A percentile compares a stretch with the other conserved stretches of the same genome.
Evolutionary conservation across 2,329 filamentous ascomycete genomes (phyloP).

Genomic region (Microdochium paspali): DNA sequence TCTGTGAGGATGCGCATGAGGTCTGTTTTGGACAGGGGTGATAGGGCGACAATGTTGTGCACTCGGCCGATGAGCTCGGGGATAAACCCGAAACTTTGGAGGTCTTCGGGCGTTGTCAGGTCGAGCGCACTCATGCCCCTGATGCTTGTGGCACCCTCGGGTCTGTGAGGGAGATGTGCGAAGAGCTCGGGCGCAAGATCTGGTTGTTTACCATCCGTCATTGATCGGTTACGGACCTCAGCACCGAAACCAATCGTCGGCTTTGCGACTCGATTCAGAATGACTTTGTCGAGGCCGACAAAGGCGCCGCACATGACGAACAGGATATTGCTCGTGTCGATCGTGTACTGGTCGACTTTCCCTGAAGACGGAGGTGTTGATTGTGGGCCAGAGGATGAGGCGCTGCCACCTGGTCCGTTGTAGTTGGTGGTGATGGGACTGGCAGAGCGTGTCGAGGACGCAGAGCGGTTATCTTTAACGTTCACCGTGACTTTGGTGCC

Average conservation of each 20-base stretch:
- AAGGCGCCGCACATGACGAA: slow-evolving; percentile 97
- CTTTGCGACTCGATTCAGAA: slow-evolving; percentile 79
- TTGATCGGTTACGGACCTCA: slow-evolving; percentile 53
- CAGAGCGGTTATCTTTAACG: slow-evolving; percentile 65
- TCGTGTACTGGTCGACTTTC: slow-evolving; percentile 56
- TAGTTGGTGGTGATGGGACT: slow-evolving; percentile 45
- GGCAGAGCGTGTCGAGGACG: slow-evolving; percentile 33
- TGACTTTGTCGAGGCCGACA: slow-evolving; percentile 78
- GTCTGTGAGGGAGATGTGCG: slow-evolving; percentile 46
- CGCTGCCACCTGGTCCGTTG: slow-evolving; percentile 32
- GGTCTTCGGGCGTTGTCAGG: slow-evolving; percentile 63
- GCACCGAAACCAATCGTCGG: slow-evolving; percentile 87
- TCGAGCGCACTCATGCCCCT: slow-evolving; percentile 52
- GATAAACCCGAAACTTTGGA: slow-evolving; percentile 84
- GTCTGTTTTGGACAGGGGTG: slow-evolving; percentile 56
- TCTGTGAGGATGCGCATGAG: slow-evolving; percentile 87
- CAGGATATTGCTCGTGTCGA: slow-evolving; percentile 91
- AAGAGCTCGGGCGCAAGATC: slow-evolving; percentile 57
- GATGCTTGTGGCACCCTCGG: slow-evolving; percentile 15
- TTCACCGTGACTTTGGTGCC: slow-evolving; percentile 89
- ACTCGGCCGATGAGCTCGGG: slow-evolving; percentile 94
- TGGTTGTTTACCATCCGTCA: slow-evolving; percentile 37
- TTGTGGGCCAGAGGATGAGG: slow-evolving; percentile 30
- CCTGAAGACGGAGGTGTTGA: slow-evolving; percentile 31
- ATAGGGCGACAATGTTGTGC: slow-evolving; percentile 79